Evolutionary conservation across 192 early-diverging fungal species (phyloP), one percentile per base, ranked within the genome.

Genomic region (Coemansia sp.): DNA sequence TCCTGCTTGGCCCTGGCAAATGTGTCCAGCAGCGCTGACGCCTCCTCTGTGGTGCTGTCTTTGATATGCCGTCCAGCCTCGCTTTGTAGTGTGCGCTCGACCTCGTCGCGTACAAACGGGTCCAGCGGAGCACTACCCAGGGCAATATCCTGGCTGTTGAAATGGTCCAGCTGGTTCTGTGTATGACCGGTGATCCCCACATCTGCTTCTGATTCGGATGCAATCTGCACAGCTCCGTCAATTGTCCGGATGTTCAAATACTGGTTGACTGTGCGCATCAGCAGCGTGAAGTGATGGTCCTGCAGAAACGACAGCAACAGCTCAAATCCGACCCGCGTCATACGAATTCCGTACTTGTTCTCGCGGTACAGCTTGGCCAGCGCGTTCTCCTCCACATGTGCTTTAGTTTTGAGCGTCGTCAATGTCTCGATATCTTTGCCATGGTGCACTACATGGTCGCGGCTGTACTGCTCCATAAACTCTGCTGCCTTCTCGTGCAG

Each of bases 221-320:
- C 61, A 23, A 76, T 70, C 14, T 66, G 61, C 25, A 51, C 75
- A 3, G 70, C 58, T 6, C 75, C 74, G 41, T 76, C 74, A 25
- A 76, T 58, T 14, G 74, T 82, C 25, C 75, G 66, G 58, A 99
- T 95, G 60, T 89, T 88, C 22, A 98, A 55, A 58, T 96, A 87
- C 76, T 96, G 92, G 72, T 99, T 97, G 45, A 97, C 87, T 23
- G 98, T 86, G 69, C 93, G 83, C 65, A 96, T 86, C 47, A 99
- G 63, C 43, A 94, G 76, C 69, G 91, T 91, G 55, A 89, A 91
- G 54, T 91, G 88, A 82, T 94, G 94, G 63, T 98, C 94, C 75
- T 97, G 93, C 65, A 99, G 74, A 70, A 92, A 98, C 58, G 89
- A 85, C 53, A 97, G 68, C 56, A 98, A 85, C 19, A 99, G 86